phyloP scores from a whole-genome alignment of 2,329 filamentous ascomycete genomes.

The Aspergillus sp. region DNA sequence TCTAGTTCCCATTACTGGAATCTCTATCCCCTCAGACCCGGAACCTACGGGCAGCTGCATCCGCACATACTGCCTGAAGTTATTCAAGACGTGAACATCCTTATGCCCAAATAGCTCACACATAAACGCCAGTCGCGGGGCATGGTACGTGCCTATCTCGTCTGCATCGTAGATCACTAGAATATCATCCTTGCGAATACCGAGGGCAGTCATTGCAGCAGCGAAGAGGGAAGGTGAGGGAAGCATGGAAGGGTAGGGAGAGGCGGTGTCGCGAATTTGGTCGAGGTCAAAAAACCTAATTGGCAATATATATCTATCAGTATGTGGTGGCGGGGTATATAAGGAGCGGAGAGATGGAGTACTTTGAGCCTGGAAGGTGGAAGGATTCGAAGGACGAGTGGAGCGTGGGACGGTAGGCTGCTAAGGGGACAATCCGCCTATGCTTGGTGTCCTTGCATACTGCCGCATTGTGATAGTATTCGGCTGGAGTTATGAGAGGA shows the following conservation, averaged over 20 bases:
- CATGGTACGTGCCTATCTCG: conserved; percentile 31
- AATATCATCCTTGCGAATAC: conserved; percentile 25
- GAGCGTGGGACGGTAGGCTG: conserved; percentile 22
- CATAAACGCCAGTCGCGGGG: conserved; percentile 33
- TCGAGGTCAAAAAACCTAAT: conserved; percentile 35
- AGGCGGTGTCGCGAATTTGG: conserved; percentile 21
- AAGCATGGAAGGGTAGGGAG: conserved; percentile 33
- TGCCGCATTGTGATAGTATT: conserved; percentile 13
- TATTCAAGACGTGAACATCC: conserved; percentile 33
- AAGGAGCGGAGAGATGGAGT: not conserved
- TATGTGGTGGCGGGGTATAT: no score
- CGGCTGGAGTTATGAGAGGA: conserved; percentile 16
- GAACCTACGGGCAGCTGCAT: conserved; percentile 21
- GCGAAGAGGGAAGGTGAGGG: conserved; percentile 28
- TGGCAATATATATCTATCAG: not conserved
- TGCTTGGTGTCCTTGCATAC: not conserved
- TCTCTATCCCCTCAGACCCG: not conserved
- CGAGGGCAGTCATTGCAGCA: conserved; percentile 20
- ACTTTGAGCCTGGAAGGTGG: conserved; percentile 31
- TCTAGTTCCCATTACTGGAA: not conserved
- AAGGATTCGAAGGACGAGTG: conserved; percentile 17
- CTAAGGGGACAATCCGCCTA: conserved; percentile 28
- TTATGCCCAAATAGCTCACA: conserved; percentile 31
- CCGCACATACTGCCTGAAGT: conserved; percentile 28
- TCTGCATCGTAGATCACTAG: conserved; percentile 34